Percentiles rank a stretch among this genome's conserved stretches.
Evolutionary conservation across 257 asterid species (phyloP).

Genomic region (Salvia splendens): DNA sequence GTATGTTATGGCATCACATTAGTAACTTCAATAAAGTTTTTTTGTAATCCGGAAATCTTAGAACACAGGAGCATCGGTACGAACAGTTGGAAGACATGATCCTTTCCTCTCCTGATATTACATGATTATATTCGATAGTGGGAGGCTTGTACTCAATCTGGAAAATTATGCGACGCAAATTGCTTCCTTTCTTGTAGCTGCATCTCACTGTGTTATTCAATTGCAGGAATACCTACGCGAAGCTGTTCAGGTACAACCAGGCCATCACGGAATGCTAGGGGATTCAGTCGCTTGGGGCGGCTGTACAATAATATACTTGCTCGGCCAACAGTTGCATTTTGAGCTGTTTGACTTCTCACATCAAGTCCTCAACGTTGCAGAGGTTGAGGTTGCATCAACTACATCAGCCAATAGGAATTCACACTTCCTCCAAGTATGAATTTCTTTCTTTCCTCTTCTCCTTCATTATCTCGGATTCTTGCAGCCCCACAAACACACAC

Average conservation of each 20-base stretch:
- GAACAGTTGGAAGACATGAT: neutral
- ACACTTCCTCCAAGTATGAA: slow-evolving; percentile 58
- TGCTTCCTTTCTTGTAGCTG: slow-evolving; percentile 6
- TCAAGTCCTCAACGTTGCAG: slow-evolving; percentile 95
- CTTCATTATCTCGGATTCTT: neutral
- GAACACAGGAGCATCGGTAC: neutral
- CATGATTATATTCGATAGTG: neutral
- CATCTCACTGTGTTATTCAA: slow-evolving; percentile 18
- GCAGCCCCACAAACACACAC: neutral
- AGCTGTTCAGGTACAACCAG: slow-evolving; percentile 60
- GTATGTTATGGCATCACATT: no score
- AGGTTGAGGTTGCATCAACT: slow-evolving; percentile 71
- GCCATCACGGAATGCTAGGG: slow-evolving; percentile 73
- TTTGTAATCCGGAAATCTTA: neutral
- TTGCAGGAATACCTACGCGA: slow-evolving; percentile 82
- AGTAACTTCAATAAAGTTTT: no score
- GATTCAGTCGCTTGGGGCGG: slow-evolving; percentile 99
- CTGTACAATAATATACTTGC: slow-evolving; percentile 88
- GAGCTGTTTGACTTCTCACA: slow-evolving; percentile 94
- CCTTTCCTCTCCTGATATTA: slow-evolving; percentile 1
- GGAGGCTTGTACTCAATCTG: neutral
- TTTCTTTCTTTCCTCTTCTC: neutral
- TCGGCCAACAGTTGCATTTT: slow-evolving; percentile 92
- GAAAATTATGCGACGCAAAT: neutral
- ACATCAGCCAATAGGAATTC: slow-evolving; percentile 57